A percentile compares a stretch with the other conserved stretches of the same genome.
phyloP scores from a whole-genome alignment of 1,284 basidiomycete species.

The Albatrellus sp. region DNA sequence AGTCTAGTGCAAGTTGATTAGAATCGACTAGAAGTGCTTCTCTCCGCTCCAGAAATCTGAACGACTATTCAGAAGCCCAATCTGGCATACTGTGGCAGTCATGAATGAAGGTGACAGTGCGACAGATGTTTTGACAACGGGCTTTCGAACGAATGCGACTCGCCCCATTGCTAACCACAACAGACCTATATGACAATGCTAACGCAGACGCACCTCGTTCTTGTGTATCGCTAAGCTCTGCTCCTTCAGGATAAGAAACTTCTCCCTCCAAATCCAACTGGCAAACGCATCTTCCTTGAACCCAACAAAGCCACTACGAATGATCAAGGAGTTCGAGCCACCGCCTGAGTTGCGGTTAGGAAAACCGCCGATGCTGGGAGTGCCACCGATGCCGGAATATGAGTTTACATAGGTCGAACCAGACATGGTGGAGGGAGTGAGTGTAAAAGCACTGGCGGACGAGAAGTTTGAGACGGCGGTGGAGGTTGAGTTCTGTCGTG shows the following conservation, averaged over 20 bases:
- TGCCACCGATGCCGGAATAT: constrained; percentile 3
- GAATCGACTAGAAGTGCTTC: no score
- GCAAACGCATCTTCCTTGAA: constrained; percentile 87
- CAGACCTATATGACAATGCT: background rate
- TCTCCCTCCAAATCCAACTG: constrained; percentile 87
- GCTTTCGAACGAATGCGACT: no score
- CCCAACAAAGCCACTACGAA: constrained; percentile 60
- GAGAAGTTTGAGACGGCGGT: constrained; percentile 35
- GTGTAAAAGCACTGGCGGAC: constrained; percentile 24
- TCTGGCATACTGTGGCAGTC: no score
- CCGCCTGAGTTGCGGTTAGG: constrained; percentile 41
- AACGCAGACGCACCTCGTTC: constrained; percentile 61
- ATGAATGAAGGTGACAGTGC: background rate
- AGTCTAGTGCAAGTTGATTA: constrained; percentile 25
- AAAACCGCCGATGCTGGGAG: constrained; percentile 48
- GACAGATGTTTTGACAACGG: background rate
- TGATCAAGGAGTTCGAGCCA: constrained; percentile 27
- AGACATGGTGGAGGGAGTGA: background rate
- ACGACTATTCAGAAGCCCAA: no score
- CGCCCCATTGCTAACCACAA: background rate
- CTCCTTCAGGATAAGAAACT: constrained; percentile 83
- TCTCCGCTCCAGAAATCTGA: no score
- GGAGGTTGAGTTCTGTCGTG: constrained; percentile 27
- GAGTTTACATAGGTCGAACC: constrained; percentile 1
- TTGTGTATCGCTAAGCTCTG: constrained; percentile 79